Base-by-base conservation (phyloP, 2,329 filamentous ascomycete genomes). In the Grosmannia huntii region DNA sequence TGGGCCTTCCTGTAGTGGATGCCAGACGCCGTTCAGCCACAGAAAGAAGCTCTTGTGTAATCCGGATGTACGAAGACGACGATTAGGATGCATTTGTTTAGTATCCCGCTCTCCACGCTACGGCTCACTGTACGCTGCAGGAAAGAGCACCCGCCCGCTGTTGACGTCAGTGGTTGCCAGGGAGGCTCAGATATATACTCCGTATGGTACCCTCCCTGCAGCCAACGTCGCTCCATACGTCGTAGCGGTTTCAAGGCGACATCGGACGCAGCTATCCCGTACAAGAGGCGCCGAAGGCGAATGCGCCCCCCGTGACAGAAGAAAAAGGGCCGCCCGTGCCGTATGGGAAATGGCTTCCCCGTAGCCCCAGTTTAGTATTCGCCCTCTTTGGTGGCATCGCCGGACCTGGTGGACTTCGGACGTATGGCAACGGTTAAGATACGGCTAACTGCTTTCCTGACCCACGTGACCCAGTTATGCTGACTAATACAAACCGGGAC, bases 371-470 rank as follows among this genome's bases (percentile, higher is more conserved):
- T 53, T 53, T 53, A 53, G 23, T 50, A 7, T 25, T 50, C 48
- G 52, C 5, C 25, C 6, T n/a, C 49, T 27, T 23, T 44, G 21
- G 53, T 25, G 31, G n/a, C 33, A 41, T 54, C 36, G 36, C 25
- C 53, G 53, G 14, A 27, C 25, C 25, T 31, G 23, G 27, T 23
- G 38, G 53, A 33, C 23, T 44, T 25, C 55, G 55, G 55, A 44
- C 55, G n/a, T 51, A 57, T 52, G 55, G 55, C 48, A 41, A 48
- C 55, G 55, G 55, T 33, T 57, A 57, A 28, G 27, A 21, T 19
- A 27, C 55, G 48, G 55, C n/a, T 56, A 56, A 49, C 7, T 9
- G n/a, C 5, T 16, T 28, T 9, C 19, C 10, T 3, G 9, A 4
- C 11, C 16, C 53, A 55, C 53, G 53, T 55, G 53, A 55, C 28